These are phyloP conservation scores for Kwoniella sp. DNA, from an alignment of 768 basidiomycete genomes.

Conservation along the genomic window DNA sequence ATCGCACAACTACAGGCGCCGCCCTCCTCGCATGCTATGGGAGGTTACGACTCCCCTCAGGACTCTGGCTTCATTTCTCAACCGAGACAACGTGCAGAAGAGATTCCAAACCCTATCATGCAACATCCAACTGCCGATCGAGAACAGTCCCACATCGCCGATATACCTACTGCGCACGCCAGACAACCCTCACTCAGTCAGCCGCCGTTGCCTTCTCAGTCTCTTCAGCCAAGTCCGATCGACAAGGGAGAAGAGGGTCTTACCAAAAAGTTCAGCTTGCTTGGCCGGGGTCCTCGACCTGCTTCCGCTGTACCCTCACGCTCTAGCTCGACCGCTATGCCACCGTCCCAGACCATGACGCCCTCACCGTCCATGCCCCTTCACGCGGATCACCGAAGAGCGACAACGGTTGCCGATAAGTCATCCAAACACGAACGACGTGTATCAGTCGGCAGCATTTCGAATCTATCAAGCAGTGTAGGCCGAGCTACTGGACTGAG, in stretches of 20 bases:
- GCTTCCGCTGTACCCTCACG: conserved; percentile 20
- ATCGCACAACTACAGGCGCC: conserved; percentile 54
- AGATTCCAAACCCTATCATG: conserved; percentile 54
- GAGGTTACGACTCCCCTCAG: conserved; percentile 75
- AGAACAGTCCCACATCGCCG: conserved; percentile 45
- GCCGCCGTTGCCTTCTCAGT: conserved; percentile 61
- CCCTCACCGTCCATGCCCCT: conserved; percentile 59
- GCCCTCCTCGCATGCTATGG: conserved; percentile 56
- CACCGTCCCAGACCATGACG: conserved; percentile 19
- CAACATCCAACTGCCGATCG: conserved; percentile 55
- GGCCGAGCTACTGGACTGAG: conserved; percentile 26
- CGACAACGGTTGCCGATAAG: conserved; percentile 41
- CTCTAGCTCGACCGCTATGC: conserved; percentile 10
- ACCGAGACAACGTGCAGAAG: conserved; percentile 36
- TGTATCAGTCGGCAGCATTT: conserved; percentile 48
- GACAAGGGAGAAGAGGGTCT: conserved; percentile 27
- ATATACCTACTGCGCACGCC: conserved; percentile 43
- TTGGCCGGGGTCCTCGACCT: conserved; percentile 25
- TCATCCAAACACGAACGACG: conserved; percentile 44
- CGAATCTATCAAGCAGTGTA: conserved; percentile 37
- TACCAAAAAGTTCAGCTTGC: conserved; percentile 39
- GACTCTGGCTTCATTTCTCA: conserved; percentile 25
- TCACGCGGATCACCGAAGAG: conserved; percentile 29
- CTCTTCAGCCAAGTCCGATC: conserved; percentile 55
- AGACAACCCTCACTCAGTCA: conserved; percentile 28